Evolutionary conservation across 495 filamentous ascomycete genomes (phyloP).

Genomic region (Penicillium antarcticum): DNA sequence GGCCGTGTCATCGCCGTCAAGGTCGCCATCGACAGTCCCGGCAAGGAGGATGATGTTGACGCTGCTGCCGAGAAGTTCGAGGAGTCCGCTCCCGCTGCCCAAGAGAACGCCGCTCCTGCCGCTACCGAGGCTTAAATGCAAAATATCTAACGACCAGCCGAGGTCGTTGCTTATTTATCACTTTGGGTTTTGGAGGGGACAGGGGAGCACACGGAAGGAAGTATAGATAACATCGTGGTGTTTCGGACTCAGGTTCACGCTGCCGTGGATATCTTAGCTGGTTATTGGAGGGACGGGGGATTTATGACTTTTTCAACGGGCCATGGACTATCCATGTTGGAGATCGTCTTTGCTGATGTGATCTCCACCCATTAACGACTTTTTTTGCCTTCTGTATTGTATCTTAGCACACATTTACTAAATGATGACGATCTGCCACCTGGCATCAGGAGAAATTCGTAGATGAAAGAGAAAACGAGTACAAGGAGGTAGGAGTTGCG

Average conservation of each 20-base stretch:
- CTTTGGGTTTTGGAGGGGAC: neutral
- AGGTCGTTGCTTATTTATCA: conserved; percentile 16
- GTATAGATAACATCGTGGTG: conserved; percentile 16
- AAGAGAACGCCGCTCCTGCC: conserved; percentile 12
- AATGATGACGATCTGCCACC: conserved; percentile 27
- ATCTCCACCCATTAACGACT: conserved; percentile 36
- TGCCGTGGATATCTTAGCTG: conserved; percentile 18
- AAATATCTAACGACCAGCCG: conserved; percentile 20
- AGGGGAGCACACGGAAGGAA: conserved; percentile 1
- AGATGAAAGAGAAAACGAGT: too few relatives aligned
- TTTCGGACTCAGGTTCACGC: neutral
- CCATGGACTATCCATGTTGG: conserved; percentile 26
- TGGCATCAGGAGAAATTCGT: neutral
- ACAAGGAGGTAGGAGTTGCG: neutral
- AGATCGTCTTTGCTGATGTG: conserved; percentile 19
- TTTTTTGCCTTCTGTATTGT: conserved; percentile 44
- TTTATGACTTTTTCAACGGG: conserved; percentile 21
- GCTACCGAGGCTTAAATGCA: conserved; percentile 33
- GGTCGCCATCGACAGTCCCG: conserved; percentile 98
- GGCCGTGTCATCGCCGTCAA: conserved; percentile 99
- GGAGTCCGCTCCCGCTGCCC: conserved; percentile 33
- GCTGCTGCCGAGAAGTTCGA: conserved; percentile 54
- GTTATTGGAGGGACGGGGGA: conserved; percentile 11
- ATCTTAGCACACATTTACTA: conserved; percentile 49
- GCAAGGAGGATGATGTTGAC: conserved; percentile 92